Conservation (phyloP, 176 grass and related monocot species). For the Oryza coarctata region DNA sequence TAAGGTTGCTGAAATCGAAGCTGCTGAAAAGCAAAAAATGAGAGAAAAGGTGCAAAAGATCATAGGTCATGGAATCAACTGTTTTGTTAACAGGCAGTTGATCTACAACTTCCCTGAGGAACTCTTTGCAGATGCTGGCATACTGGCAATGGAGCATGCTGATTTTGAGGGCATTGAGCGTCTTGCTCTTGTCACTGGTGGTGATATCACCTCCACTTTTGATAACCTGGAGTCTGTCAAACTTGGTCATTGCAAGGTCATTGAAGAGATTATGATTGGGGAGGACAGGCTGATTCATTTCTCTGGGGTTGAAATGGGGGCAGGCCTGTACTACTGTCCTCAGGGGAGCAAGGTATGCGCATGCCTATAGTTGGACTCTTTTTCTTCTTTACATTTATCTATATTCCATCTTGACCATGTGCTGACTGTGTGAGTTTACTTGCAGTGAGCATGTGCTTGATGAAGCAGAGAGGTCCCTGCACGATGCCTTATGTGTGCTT, state of each 20-base stretch:
- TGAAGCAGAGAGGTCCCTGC: slow-evolving; percentile 93
- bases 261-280: slow-evolving; percentile 99
- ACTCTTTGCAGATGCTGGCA: slow-evolving; percentile 89
- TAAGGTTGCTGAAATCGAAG: slow-evolving; percentile 92
- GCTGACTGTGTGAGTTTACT: neutral
- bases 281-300: slow-evolving; percentile 92
- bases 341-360: slow-evolving; percentile 73
- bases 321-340: slow-evolving; percentile 96
- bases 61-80: slow-evolving; percentile 85
- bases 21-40: slow-evolving; percentile 97
- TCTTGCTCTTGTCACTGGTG: slow-evolving; percentile 84
- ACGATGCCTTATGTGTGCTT: slow-evolving; percentile 89
- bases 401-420: neutral
- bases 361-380: neutral
- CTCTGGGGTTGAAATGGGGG: slow-evolving; percentile 82
- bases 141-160: slow-evolving; percentile 92
- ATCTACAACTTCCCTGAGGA: slow-evolving; percentile 98
- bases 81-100: slow-evolving; percentile 87
- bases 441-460: slow-evolving; percentile 88
- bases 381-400: neutral
- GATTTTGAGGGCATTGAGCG: slow-evolving; percentile 97
- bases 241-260: slow-evolving; percentile 89
- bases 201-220: slow-evolving; percentile 93
- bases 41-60: slow-evolving; percentile 93
- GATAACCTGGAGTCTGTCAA: slow-evolving; percentile 95